Evolutionary conservation across 345 rosid species (phyloP), one percentile per base, ranked within the genome.

Genomic region (Hypericum perforatum): DNA sequence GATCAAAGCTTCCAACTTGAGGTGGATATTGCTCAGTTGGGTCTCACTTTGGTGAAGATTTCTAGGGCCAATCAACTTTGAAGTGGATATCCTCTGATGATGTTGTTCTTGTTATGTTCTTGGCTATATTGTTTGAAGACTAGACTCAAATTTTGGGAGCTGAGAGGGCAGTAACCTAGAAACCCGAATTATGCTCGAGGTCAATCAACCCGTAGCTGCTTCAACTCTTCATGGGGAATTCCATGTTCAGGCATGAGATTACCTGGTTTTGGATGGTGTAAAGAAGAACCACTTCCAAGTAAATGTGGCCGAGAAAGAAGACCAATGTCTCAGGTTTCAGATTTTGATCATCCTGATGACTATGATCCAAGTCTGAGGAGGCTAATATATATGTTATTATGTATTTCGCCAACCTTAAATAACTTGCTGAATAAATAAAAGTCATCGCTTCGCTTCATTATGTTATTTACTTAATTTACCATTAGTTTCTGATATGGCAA

Each of bases 121-220:
- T 29, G 12, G 36, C 16, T 8, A 13, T 32, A 90, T 64, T 95
- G 86, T 76, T 94, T 90, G 8, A 90, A 90, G 71, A 95, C 97
- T 43, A 86, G 97, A 63, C 84, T 90, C 53, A 90, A 86, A 62
- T 90, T 64, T 39, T 90, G 45, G 2, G 7, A 16, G 3, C 49
- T 60, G 47, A 8, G 56, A 54, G 52, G 57, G 32, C 51, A 15
- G 47, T 32, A 38, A 53, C 52, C 59, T 49, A 52, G 63, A 66
- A 7, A 29, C 47, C 53, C 62, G 39, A 43, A 48, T n/a, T 15
- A 62, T 13, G 69, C 63, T 49, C 52, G 37, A 11, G 13, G 45
- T 57, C 39, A 52, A 45, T 42, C 12, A 22, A 51, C 61, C 66
- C 71, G 29, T 62, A 59, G 45, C 43, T 0, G 58, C 53, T 22